A percentile compares a stretch with the other conserved stretches of the same genome.
phyloP scores from a whole-genome alignment of 2,329 filamentous ascomycete species.

The Scedosporium aurantiacum region DNA sequence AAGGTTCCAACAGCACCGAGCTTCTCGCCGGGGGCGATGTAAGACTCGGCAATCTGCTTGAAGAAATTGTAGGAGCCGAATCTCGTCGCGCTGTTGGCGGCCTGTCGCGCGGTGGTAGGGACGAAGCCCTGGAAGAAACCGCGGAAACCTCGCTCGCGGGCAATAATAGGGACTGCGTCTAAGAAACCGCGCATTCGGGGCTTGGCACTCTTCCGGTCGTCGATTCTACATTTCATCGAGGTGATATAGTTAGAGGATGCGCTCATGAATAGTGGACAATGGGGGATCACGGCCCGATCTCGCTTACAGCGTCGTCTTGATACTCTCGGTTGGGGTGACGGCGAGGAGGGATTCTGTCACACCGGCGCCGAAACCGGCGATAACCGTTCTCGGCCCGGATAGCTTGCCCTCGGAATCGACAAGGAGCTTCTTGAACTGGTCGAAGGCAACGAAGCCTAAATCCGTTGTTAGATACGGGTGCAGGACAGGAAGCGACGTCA shows the following conservation, averaged over 20 bases:
- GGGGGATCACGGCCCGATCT: too few relatives aligned
- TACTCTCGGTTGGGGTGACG: conserved; percentile 93
- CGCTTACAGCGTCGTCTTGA: conserved; percentile 79
- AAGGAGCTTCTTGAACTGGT: conserved; percentile 79
- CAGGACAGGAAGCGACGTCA: background rate
- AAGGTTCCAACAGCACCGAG: conserved; percentile 81
- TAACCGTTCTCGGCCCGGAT: conserved; percentile 78
- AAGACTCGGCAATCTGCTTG: conserved; percentile 83
- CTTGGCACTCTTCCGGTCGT: conserved; percentile 78
- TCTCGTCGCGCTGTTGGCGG: conserved; percentile 83
- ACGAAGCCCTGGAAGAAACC: conserved; percentile 97
- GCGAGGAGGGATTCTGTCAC: conserved; percentile 88
- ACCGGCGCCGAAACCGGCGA: conserved; percentile 88
- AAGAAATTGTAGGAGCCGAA: conserved; percentile 87
- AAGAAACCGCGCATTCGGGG: conserved; percentile 88
- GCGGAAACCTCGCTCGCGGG: conserved; percentile 72
- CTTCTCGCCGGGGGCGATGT: conserved; percentile 90
- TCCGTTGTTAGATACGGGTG: background rate
- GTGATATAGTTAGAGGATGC: background rate
- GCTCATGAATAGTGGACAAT: background rate
- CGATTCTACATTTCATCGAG: conserved; percentile 50
- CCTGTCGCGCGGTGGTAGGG: conserved; percentile 87
- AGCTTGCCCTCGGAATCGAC: conserved; percentile 79
- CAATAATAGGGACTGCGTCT: conserved; percentile 79
- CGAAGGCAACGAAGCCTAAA: conserved; percentile 83